Percentiles rank a stretch among this genome's conserved stretches.
Evolutionary conservation across 306 rosid genomes (phyloP).

Genomic region (Carpinus viminea): DNA sequence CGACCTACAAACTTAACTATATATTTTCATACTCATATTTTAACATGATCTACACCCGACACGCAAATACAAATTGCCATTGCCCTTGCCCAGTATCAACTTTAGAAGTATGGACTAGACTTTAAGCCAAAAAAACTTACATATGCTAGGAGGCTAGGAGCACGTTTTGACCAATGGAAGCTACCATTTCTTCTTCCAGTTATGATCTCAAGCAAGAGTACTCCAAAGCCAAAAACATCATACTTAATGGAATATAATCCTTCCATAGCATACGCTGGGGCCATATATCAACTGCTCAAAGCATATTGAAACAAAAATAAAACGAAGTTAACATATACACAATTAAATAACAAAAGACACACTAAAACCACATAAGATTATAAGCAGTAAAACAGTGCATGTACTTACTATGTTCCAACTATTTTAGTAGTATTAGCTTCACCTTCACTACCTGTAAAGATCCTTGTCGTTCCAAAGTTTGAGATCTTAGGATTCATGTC

Average conservation of each 20-base stretch:
- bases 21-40: no score
- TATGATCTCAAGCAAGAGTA: slow-evolving; percentile 46
- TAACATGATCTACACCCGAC: no score
- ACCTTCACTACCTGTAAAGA: slow-evolving; percentile 41
- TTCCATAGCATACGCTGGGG: slow-evolving; percentile 54
- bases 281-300: slow-evolving; percentile 28
- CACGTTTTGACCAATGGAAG: slow-evolving; percentile 32
- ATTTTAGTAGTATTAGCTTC: slow-evolving; percentile 44
- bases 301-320: neutral
- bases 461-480: slow-evolving; percentile 53
- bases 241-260: slow-evolving; percentile 47
- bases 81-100: neutral
- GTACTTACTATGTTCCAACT: slow-evolving; percentile 34
- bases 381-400: no score
- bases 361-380: no score
- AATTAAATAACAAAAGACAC: no score
- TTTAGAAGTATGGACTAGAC: neutral
- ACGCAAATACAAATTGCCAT: no score
- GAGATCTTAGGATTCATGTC: slow-evolving; percentile 55
- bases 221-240: slow-evolving; percentile 44
- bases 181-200: slow-evolving; percentile 35
- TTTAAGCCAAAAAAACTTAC: slow-evolving; percentile 19
- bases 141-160: slow-evolving; percentile 40
- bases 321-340: neutral
- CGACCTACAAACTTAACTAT: no score